Conservation (phyloP, 371 early-diverging fungal species). For the Syncephalis plumigaleata region DNA sequence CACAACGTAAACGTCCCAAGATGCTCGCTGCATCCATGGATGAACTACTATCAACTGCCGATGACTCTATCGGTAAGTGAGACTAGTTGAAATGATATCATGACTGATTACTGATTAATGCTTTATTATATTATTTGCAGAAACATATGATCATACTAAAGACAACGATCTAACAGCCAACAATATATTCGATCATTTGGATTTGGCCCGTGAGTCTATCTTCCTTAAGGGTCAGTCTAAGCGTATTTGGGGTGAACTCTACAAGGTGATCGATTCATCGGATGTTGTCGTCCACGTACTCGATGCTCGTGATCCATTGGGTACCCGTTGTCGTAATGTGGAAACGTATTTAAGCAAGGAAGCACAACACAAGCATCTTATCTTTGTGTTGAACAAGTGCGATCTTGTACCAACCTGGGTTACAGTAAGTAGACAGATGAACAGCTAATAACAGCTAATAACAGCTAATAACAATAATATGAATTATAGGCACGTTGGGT, state of each 20-base stretch:
- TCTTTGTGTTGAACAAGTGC: conserved; percentile 99
- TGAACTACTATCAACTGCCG: conserved; percentile 59
- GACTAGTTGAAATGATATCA: not conserved
- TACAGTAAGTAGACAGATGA: conserved; percentile 51
- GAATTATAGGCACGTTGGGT: conserved; percentile 63
- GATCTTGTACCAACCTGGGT: conserved; percentile 99
- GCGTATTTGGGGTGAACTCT: conserved; percentile 98
- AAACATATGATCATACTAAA: conserved; percentile 51
- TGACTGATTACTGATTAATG: no score
- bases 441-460: not conserved
- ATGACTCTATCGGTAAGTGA: conserved; percentile 31
- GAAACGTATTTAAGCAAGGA: conserved; percentile 88
- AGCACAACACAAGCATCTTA: conserved; percentile 92
- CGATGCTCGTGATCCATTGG: conserved; percentile 97
- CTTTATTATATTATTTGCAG: conserved; percentile 11
- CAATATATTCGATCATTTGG: conserved; percentile 42
- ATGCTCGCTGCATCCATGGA: conserved; percentile 52
- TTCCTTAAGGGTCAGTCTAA: conserved; percentile 92
- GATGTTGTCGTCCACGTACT: conserved; percentile 97
- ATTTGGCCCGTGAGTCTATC: conserved; percentile 67
- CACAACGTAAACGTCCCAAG: conserved; percentile 90
- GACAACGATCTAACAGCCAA: conserved; percentile 62
- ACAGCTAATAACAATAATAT: conserved; percentile 1
- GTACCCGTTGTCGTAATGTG: conserved; percentile 88
- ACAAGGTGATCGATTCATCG: conserved; percentile 98